Percentiles rank a stretch among this genome's conserved stretches.
Conservation (phyloP, 2,329 filamentous ascomycete genomes). For the Aspergillus ochraceoroseus region DNA sequence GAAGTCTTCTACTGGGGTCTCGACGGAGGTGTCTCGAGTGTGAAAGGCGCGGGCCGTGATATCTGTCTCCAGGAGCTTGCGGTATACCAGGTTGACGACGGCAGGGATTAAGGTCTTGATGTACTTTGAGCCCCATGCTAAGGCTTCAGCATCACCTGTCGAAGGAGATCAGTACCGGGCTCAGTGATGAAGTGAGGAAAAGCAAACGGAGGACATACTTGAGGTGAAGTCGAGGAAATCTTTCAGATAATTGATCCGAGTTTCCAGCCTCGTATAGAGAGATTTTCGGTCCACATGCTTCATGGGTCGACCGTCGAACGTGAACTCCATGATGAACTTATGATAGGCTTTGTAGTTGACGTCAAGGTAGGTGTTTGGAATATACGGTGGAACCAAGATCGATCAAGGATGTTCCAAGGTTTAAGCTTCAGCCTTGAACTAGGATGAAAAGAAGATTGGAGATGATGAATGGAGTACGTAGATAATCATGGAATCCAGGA, state of each 20-base stretch:
- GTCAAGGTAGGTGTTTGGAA: neutral
- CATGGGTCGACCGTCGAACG: constrained; percentile 24
- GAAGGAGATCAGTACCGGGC: neutral
- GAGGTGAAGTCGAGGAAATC: constrained; percentile 70
- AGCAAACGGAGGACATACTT: constrained; percentile 54
- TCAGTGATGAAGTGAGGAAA: no score
- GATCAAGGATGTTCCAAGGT: no score
- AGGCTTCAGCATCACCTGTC: constrained; percentile 65
- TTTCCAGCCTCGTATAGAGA: constrained; percentile 65
- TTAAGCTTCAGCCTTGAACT: no score
- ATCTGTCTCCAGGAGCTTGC: constrained; percentile 73
- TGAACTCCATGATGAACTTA: constrained; percentile 13
- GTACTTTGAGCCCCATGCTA: constrained; percentile 66
- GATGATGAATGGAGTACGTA: constrained; percentile 10
- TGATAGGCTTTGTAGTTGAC: neutral
- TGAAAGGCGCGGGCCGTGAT: constrained; percentile 75
- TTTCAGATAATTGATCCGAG: constrained; percentile 66
- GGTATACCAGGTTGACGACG: constrained; percentile 78
- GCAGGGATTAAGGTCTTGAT: constrained; percentile 77
- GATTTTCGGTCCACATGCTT: constrained; percentile 65
- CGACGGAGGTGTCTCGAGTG: constrained; percentile 56
- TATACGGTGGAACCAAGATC: no score
- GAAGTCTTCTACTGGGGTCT: constrained; percentile 61
- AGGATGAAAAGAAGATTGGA: constrained; percentile 6
- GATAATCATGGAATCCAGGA: constrained; percentile 10